Percentiles rank a stretch among this genome's conserved stretches.
Evolutionary conservation across 257 asterid species (phyloP).

Genomic region (Petunia secreta): DNA sequence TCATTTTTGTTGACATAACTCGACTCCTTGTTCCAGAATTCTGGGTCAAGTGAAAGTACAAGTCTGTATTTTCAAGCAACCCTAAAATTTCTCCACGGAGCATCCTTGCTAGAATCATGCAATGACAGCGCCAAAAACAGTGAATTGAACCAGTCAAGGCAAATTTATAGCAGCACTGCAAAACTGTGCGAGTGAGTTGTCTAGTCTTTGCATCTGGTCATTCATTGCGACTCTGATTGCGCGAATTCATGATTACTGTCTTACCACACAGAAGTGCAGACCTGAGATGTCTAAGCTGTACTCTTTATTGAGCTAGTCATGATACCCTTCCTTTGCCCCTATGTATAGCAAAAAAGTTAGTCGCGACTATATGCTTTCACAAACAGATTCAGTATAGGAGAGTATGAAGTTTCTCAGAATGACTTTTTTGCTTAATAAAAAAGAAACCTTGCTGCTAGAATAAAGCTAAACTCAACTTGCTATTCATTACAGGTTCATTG

Average conservation of each 20-base stretch:
- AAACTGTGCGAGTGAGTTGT: slow-evolving; percentile 94
- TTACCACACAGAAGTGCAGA: slow-evolving; percentile 4
- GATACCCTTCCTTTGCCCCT: not conserved
- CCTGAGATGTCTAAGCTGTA: slow-evolving; percentile 21
- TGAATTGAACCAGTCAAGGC: slow-evolving; percentile 72
- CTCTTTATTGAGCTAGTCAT: not conserved
- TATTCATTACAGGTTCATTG: slow-evolving; percentile 14
- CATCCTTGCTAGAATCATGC: slow-evolving; percentile 84
- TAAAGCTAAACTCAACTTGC: not conserved
- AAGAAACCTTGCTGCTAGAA: slow-evolving; percentile 19
- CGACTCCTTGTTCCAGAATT: slow-evolving; percentile 54
- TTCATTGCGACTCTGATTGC: slow-evolving; percentile 4
- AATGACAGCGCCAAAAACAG: slow-evolving; percentile 73
- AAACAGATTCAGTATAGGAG: not conserved
- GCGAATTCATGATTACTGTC: slow-evolving; percentile 8
- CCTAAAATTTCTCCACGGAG: slow-evolving; percentile 93
- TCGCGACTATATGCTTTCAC: not conserved
- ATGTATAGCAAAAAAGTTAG: too few relatives aligned
- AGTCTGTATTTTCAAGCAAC: slow-evolving; percentile 87
- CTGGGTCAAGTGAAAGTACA: slow-evolving; percentile 81
- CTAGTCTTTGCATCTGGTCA: not conserved
- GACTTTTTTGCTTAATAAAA: not conserved
- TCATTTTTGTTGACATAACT: slow-evolving; percentile 33
- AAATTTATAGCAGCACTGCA: slow-evolving; percentile 93
- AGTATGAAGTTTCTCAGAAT: slow-evolving; percentile 5